Evolutionary conservation across 208 protist species (phyloP), one percentile per base, ranked within the genome.

Genomic region (Trypanosoma platydactyli): DNA sequence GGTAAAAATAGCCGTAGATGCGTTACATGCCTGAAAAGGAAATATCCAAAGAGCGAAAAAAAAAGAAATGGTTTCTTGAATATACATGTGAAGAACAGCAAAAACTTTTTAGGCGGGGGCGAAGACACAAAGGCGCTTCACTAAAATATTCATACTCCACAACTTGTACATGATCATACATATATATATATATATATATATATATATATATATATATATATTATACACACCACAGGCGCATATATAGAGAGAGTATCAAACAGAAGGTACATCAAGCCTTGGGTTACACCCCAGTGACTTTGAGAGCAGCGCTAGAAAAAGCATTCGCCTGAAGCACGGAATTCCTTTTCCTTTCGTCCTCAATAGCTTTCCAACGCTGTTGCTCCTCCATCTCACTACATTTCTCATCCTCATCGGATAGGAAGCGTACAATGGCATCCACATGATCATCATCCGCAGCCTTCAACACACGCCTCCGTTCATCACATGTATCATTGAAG

Each of bases 401-500:
- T 57, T 68, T 79, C 44, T 65, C 68, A 50, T 79, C 74, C 51
- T 66, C 65, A 12, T 68, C 57, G 12, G 62, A 42, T 13, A 92
- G 71, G 66, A 92, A 92, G 6, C 61, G 55, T 1, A 60, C 54
- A 64, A 92, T 81, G 0, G 69, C 74, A 11, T 61, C 33, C 24
- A 81, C 71, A 44, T 82, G 83, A 38, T 64, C 54, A 0, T 53
- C 13, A 13, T 63, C 69, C 22, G 76, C 80, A 3, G 76, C 76
- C 48, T 86, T 88, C 22, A 92, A 77, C 44, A 84, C 49, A 20
- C 83, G 71, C 40, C 86, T 74, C 20, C 72, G 55, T 72, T 92
- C 86, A 68, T 92, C 86, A 63, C 81, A 81, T 13, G 83, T 88
- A 60, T 83, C 73, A 38, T 76, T 78, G 30, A 92, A 76, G 56